Conservation (phyloP, 306 rosid genomes). For the Hippophae rhamnoides region DNA sequence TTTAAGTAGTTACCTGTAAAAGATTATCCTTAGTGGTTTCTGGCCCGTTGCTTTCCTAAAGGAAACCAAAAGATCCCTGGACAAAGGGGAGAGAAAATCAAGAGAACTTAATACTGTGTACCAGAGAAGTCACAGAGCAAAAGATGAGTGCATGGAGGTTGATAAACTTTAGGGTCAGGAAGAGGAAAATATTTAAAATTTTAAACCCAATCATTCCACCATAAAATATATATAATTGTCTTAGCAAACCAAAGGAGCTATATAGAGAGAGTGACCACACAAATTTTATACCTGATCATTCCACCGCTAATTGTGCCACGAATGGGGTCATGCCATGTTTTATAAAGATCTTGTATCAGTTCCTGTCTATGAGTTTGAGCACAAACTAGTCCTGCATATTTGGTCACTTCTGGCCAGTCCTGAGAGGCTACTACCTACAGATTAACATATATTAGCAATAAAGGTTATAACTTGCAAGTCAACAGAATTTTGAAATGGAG, state of each 20-base stretch:
- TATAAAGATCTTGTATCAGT: constrained; percentile 82
- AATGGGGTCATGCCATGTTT: constrained; percentile 90
- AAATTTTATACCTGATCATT: constrained; percentile 59
- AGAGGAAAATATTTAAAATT: constrained; percentile 11
- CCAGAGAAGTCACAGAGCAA: background rate
- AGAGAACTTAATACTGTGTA: background rate
- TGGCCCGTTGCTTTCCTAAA: constrained; percentile 93
- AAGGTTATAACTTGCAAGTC: constrained; percentile 1
- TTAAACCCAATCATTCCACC: background rate
- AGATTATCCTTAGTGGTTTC: constrained; percentile 81
- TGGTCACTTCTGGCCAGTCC: constrained; percentile 97
- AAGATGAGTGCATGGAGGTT: background rate
- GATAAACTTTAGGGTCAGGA: background rate
- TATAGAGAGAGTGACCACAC: background rate
- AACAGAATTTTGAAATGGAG: background rate
- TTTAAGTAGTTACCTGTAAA: constrained; percentile 48
- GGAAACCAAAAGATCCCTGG: constrained; percentile 85
- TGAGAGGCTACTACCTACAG: constrained; percentile 90
- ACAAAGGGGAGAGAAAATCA: constrained; percentile 4
- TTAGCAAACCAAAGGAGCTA: constrained; percentile 6
- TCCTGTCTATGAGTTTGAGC: constrained; percentile 96
- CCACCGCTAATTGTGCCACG: constrained; percentile 89
- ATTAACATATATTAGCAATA: constrained; percentile 24
- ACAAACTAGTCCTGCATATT: constrained; percentile 85
- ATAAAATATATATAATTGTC: too few relatives aligned